These are phyloP conservation scores for Penicillium tannophilum DNA, from an alignment of 495 filamentous ascomycete species.

Conservation along the genomic window DNA sequence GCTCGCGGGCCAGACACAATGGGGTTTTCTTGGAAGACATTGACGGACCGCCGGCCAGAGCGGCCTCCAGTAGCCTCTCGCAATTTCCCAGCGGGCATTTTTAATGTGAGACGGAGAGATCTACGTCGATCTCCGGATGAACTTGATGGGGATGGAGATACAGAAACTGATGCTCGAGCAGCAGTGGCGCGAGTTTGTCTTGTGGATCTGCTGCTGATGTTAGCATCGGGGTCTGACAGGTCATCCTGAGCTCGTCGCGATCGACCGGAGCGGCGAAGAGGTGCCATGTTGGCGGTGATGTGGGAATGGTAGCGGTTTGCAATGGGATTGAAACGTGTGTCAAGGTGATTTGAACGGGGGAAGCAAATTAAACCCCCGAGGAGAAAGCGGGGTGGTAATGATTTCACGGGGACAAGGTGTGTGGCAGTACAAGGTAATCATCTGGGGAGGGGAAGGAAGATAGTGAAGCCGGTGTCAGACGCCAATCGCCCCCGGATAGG, in stretches of 20 bases:
- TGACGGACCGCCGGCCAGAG: slow-evolving; percentile 41
- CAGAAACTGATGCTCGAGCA: slow-evolving; percentile 43
- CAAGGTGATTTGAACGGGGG: slow-evolving; percentile 7
- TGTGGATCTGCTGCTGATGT: slow-evolving; percentile 37
- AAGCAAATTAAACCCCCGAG: slow-evolving; percentile 6
- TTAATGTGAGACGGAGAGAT: slow-evolving; percentile 79
- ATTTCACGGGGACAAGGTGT: slow-evolving; percentile 7
- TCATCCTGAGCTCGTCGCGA: slow-evolving; percentile 45
- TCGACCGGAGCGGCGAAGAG: slow-evolving; percentile 52
- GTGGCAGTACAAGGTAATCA: slow-evolving; percentile 25
- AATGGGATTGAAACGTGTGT: slow-evolving; percentile 1
- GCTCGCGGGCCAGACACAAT: slow-evolving; percentile 63
- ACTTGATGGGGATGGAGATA: slow-evolving; percentile 57
- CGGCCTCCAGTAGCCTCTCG: slow-evolving; percentile 65
- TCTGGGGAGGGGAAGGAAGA: slow-evolving; percentile 11
- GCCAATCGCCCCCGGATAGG: slow-evolving; percentile 21
- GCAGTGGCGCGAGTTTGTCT: slow-evolving; percentile 39
- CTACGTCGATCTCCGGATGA: slow-evolving; percentile 58
- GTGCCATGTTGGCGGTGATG: slow-evolving; percentile 41
- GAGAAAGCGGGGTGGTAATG: slow-evolving; percentile 3
- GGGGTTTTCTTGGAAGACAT: slow-evolving; percentile 56
- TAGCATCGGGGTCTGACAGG: slow-evolving; percentile 41
- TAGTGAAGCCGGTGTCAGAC: not conserved
- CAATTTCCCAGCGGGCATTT: slow-evolving; percentile 79
- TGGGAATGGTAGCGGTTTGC: slow-evolving; percentile 8